Conservation (phyloP, 192 early-diverging fungal species). For the Borealophlyctis nickersoniae region DNA sequence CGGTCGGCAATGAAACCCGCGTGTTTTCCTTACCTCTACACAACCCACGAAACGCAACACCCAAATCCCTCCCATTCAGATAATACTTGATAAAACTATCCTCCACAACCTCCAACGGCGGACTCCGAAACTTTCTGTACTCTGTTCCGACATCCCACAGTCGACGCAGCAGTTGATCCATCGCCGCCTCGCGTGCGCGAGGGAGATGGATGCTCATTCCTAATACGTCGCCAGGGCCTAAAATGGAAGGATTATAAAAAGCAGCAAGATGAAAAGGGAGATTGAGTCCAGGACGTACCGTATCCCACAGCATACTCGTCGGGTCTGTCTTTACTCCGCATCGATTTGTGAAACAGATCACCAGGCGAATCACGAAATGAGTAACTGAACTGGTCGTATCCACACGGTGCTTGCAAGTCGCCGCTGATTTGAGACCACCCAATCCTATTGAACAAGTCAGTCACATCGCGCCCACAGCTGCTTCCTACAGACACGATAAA, state of each 20-base stretch:
- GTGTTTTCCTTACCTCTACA: constrained; percentile 49
- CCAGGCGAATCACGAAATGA: constrained; percentile 63
- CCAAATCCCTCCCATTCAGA: constrained; percentile 62
- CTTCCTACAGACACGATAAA: too few species aligned
- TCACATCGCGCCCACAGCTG: too few species aligned
- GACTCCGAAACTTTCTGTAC: constrained; percentile 35
- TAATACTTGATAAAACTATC: constrained; percentile 66
- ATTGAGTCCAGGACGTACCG: constrained; percentile 27
- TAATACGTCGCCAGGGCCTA: constrained; percentile 37
- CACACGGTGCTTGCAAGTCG: constrained; percentile 72
- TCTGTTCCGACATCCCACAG: constrained; percentile 24
- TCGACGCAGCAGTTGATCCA: constrained; percentile 33
- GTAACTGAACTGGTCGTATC: constrained; percentile 71
- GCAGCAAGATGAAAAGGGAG: constrained; percentile 9
- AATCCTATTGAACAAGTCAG: constrained; percentile 44
- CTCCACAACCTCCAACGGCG: constrained; percentile 26
- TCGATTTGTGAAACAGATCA: constrained; percentile 61
- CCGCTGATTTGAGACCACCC: constrained; percentile 79
- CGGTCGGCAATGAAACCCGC: background rate
- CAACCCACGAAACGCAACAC: constrained; percentile 62
- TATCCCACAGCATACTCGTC: constrained; percentile 36
- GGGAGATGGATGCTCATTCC: constrained; percentile 39
- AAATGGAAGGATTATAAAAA: constrained; percentile 2
- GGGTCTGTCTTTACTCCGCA: background rate
- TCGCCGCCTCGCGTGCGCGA: background rate